Evolutionary conservation across 768 basidiomycete genomes (phyloP), one percentile per base, ranked within the genome.

Genomic region (Obba rivulosa): DNA sequence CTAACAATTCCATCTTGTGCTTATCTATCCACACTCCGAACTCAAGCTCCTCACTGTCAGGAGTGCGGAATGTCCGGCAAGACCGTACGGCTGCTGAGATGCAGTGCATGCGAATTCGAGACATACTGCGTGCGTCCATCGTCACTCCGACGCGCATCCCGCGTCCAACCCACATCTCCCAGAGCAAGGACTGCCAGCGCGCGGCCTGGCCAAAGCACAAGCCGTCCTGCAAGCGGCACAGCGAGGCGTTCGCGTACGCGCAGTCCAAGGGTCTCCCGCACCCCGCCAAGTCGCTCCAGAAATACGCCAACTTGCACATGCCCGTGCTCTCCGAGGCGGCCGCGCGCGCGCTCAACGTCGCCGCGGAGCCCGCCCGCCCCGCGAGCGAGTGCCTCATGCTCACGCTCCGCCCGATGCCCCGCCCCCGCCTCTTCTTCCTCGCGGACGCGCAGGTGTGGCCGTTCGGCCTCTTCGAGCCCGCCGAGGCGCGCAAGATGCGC

Each of bases 111-210:
- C 25, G 45, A 43, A 38, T 45, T 55, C 8, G 54, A 55, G 25
- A 45, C 47, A 3, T 55, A 55, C 44, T 55, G 54, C 28, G 54
- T 55, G 18, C 8, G 53, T 54, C 1, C 24, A 7, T n/a, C 21
- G 5, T 22, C 37, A 1, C 23, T 11, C 34, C 17, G 3, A 14
- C 21, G 9, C 1, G 9, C 41, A 8, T 16, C 18, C 13, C 11
- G 38, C 38, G 8, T 34, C 20, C n/a, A 9, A 8, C 17, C 11
- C 1, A 40, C 17, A 18, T 21, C 21, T 24, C 41, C 35, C 47
- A 57, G 56, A 55, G 56, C 31, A 52, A 50, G 22, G 53, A 52
- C 20, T 57, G 56, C 44, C 53, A 55, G 41, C 44, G 46, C 28
- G 43, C 45, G 24, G 51, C 48, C 1, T 55, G 53, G 53, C 36